Percentiles rank a stretch among this genome's conserved stretches.
Evolutionary conservation across 495 filamentous ascomycete genomes (phyloP).

Genomic region (Penicillium dipodomyicola): DNA sequence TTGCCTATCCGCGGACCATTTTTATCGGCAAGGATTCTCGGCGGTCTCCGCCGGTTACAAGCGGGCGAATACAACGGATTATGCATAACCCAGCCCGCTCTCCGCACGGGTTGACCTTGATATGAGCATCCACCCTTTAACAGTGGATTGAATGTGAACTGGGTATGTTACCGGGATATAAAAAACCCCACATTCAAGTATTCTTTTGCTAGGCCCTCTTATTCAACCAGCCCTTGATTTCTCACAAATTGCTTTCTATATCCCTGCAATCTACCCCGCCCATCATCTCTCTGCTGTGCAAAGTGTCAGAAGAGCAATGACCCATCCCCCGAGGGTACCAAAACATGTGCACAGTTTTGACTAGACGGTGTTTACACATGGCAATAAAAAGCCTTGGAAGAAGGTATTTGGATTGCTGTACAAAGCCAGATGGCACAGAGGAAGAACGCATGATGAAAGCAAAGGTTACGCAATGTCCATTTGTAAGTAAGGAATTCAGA

Average conservation of each 20-base stretch:
- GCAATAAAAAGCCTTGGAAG: background rate
- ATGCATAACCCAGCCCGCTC: no score
- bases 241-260: background rate
- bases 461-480: background rate
- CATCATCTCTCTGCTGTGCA: slow-evolving; percentile 38
- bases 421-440: background rate
- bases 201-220: background rate
- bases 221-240: background rate
- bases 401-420: background rate
- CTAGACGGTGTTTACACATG: background rate
- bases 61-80: background rate
- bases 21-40: background rate
- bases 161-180: background rate
- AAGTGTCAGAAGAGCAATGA: slow-evolving; percentile 51
- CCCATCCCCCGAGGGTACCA: slow-evolving; percentile 17
- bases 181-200: background rate
- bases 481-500: background rate
- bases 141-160: background rate
- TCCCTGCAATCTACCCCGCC: background rate
- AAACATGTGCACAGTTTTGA: slow-evolving; percentile 7
- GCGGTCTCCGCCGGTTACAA: slow-evolving; percentile 4
- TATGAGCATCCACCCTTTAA: background rate
- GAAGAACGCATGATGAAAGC: background rate
- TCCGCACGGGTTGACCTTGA: background rate
- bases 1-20: slow-evolving; percentile 3